A percentile compares a stretch with the other conserved stretches of the same genome.
Evolutionary conservation across 139 green algal genomes (phyloP).

Genomic region (Pleodorina starrii): DNA sequence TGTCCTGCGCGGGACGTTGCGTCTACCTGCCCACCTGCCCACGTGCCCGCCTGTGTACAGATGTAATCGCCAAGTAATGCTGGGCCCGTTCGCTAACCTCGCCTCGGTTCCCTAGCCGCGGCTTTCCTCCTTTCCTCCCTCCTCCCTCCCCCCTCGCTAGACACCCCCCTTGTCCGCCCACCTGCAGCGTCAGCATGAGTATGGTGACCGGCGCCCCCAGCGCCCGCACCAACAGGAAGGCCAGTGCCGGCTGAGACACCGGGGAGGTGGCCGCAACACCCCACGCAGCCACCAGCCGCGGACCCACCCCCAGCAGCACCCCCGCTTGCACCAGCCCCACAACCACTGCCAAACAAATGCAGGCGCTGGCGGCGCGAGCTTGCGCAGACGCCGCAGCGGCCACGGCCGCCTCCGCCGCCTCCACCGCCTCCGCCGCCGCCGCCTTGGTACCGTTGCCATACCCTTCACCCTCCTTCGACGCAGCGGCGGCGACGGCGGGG

Average conservation of each 20-base stretch:
- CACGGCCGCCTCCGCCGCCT: background rate
- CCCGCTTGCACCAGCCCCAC: conserved; percentile 61
- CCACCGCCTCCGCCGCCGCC: background rate
- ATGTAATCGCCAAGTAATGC: no score
- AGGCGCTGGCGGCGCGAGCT: conserved; percentile 39
- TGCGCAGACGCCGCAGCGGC: background rate
- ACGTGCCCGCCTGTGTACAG: no score
- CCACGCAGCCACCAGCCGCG: conserved; percentile 57
- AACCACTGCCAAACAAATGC: conserved; percentile 48
- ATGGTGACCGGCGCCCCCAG: conserved; percentile 74
- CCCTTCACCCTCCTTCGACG: no score
- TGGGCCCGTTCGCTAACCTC: no score
- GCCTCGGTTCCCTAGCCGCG: no score
- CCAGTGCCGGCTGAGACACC: conserved; percentile 44
- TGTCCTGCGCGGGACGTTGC: no score
- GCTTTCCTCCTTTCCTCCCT: no score
- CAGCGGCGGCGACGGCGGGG: no score
- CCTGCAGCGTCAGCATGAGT: conserved; percentile 78
- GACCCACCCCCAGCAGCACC: conserved; percentile 61
- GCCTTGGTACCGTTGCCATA: background rate
- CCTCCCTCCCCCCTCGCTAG: no score
- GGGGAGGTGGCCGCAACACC: conserved; percentile 50
- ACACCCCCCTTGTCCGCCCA: no score
- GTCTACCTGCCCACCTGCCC: no score
- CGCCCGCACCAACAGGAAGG: conserved; percentile 72